phyloP scores from a whole-genome alignment of 768 basidiomycete species.

The Gelatoporia subvermispora region DNA sequence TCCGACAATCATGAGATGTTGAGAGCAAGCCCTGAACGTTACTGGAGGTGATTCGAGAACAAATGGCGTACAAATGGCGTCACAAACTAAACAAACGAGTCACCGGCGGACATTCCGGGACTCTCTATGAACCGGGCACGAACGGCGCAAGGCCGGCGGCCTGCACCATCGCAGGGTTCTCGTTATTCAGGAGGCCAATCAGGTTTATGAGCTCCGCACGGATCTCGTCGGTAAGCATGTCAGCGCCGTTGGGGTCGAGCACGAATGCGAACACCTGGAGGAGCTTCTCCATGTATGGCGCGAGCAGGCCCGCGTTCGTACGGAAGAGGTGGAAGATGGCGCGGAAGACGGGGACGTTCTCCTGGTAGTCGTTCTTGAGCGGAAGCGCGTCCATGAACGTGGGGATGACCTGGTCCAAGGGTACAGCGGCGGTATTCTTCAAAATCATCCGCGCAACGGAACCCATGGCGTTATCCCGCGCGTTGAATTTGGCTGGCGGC shows the following conservation, averaged over 20 bases:
- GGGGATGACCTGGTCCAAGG: slow-evolving; percentile 88
- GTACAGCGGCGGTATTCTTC: slow-evolving; percentile 73
- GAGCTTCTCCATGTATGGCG: slow-evolving; percentile 73
- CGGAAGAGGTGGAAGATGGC: slow-evolving; percentile 87
- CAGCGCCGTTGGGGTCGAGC: slow-evolving; percentile 66
- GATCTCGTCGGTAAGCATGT: slow-evolving; percentile 79
- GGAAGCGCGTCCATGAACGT: slow-evolving; percentile 80
- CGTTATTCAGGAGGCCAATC: slow-evolving; percentile 63
- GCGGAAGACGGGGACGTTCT: slow-evolving; percentile 86
- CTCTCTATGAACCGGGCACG: slow-evolving; percentile 27
- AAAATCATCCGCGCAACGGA: slow-evolving; percentile 85
- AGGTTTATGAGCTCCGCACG: slow-evolving; percentile 72
- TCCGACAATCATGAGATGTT: too few relatives aligned
- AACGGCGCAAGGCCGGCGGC: slow-evolving; percentile 65
- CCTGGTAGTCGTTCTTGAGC: slow-evolving; percentile 80
- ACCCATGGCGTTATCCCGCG: slow-evolving; percentile 95
- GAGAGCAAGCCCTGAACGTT: too few relatives aligned
- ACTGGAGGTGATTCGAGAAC: neutral
- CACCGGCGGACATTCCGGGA: neutral
- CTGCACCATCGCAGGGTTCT: slow-evolving; percentile 75
- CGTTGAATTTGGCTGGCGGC: slow-evolving; percentile 66
- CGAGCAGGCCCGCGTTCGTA: slow-evolving; percentile 62
- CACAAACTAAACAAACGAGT: slow-evolving; percentile 2
- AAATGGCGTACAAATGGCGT: slow-evolving; percentile 7
- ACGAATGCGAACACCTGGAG: slow-evolving; percentile 78